These are phyloP conservation scores for Anethum foeniculum DNA, from an alignment of 140 eudicot species.

Conservation along the genomic window DNA sequence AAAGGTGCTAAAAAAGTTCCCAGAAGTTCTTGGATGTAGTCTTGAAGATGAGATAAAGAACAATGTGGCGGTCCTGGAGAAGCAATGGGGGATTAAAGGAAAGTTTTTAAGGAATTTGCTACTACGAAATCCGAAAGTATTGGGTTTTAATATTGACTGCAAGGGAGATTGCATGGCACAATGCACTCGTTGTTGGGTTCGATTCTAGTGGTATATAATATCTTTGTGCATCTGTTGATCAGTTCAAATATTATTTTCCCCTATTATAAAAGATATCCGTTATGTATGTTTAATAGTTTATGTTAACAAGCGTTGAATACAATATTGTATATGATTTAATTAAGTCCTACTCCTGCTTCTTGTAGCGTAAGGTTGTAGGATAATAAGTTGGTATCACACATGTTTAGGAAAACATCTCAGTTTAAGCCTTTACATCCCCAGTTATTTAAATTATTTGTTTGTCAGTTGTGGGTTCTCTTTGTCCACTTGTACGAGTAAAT, in stretches of 20 bases:
- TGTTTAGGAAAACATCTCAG: neutral
- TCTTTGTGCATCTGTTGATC: neutral
- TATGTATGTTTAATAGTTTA: neutral
- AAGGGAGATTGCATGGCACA: slow-evolving; percentile 95
- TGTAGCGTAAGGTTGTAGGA: neutral
- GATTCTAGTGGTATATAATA: slow-evolving; percentile 38
- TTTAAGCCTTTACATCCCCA: neutral
- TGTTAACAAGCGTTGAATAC: neutral
- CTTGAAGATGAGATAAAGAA: slow-evolving; percentile 64
- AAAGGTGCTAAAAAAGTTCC: slow-evolving; percentile 82
- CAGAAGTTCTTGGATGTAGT: slow-evolving; percentile 88
- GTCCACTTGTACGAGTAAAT: neutral
- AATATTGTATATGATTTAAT: neutral
- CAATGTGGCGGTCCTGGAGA: slow-evolving; percentile 55
- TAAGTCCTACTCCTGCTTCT: neutral
- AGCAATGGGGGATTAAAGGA: slow-evolving; percentile 77
- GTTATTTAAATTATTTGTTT: neutral
- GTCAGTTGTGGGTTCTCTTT: neutral
- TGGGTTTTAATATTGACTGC: slow-evolving; percentile 86
- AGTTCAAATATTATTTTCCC: neutral
- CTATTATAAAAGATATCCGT: neutral
- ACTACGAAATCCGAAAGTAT: slow-evolving; percentile 73
- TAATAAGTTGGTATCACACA: neutral
- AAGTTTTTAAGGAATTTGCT: slow-evolving; percentile 59
- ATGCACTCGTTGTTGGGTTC: slow-evolving; percentile 96